Evolutionary conservation across 179 eudicot species (phyloP).

Genomic region (Corrigiola litoralis): DNA sequence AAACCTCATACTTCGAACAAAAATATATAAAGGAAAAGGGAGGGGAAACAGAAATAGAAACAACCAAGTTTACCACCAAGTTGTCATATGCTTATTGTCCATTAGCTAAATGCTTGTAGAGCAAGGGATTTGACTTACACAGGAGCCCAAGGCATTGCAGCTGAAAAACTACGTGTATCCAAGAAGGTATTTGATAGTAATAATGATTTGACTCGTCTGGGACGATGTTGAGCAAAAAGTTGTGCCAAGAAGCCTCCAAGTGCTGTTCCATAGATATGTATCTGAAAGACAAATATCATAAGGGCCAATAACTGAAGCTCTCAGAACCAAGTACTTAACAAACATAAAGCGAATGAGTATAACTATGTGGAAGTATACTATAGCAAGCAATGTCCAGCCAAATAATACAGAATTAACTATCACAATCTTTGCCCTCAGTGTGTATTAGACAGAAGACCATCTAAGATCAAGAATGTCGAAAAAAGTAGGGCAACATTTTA

Average conservation of each 20-base stretch:
- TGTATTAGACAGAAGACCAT: background rate
- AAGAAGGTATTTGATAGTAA: constrained; percentile 88
- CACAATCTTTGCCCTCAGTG: background rate
- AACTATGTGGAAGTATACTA: background rate
- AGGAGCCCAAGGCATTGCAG: constrained; percentile 99
- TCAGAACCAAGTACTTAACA: background rate
- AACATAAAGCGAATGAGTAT: background rate
- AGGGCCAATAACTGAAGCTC: constrained; percentile 7
- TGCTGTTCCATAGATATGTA: constrained; percentile 93
- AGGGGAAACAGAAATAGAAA: background rate
- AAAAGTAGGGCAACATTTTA: background rate
- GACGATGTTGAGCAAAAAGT: constrained; percentile 93
- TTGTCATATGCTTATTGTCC: background rate
- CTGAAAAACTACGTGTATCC: constrained; percentile 74
- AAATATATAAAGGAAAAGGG: background rate
- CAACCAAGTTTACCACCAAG: background rate
- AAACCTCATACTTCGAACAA: background rate
- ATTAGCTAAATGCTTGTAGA: background rate
- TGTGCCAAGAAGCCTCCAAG: constrained; percentile 99
- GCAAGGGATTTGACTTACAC: constrained; percentile 47
- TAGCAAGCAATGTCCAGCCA: too few species aligned
- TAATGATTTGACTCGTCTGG: constrained; percentile 89
- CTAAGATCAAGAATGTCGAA: background rate
- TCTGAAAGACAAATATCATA: constrained; percentile 38
- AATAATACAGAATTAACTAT: background rate